Evolutionary conservation across 148 eudicot genomes (phyloP).

Genomic region (Fagopyrum esculentum): DNA sequence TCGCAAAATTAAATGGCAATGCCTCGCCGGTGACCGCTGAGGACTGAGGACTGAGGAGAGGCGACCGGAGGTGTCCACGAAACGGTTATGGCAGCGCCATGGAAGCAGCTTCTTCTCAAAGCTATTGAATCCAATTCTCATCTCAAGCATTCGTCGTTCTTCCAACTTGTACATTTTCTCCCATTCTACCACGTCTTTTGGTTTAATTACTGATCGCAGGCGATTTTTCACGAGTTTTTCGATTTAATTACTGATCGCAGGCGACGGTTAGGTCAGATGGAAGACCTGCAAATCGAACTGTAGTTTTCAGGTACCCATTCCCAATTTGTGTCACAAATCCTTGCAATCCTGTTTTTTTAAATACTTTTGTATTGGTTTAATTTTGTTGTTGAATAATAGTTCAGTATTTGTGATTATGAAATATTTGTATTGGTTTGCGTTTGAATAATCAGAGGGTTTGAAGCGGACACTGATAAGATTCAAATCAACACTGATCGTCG

Average conservation of each 20-base stretch:
- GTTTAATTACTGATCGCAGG: conserved; percentile 24
- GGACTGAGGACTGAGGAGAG: background rate
- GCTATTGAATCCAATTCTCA: conserved; percentile 67
- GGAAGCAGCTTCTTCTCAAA: conserved; percentile 81
- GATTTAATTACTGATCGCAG: conserved; percentile 20
- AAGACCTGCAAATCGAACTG: conserved; percentile 78
- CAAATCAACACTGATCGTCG: conserved; percentile 75
- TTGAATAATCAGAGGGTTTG: conserved; percentile 46
- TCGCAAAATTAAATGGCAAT: no score
- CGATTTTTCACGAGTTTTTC: conserved; percentile 16
- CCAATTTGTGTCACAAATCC: background rate
- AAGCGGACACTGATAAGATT: conserved; percentile 56
- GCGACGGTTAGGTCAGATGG: conserved; percentile 71
- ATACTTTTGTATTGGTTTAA: background rate
- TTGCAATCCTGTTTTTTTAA: background rate
- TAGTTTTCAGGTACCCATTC: conserved; percentile 65
- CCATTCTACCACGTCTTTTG: background rate
- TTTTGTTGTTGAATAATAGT: background rate
- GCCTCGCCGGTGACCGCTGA: background rate
- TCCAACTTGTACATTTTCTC: conserved; percentile 53
- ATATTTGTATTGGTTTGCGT: background rate
- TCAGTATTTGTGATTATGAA: background rate
- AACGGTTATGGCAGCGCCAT: conserved; percentile 33
- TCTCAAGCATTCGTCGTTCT: conserved; percentile 62
- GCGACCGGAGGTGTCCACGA: background rate